Percentiles rank a stretch among this genome's conserved stretches.
Evolutionary conservation across 2,329 filamentous ascomycete species (phyloP).

Genomic region (Pseudopyricularia javanii): DNA sequence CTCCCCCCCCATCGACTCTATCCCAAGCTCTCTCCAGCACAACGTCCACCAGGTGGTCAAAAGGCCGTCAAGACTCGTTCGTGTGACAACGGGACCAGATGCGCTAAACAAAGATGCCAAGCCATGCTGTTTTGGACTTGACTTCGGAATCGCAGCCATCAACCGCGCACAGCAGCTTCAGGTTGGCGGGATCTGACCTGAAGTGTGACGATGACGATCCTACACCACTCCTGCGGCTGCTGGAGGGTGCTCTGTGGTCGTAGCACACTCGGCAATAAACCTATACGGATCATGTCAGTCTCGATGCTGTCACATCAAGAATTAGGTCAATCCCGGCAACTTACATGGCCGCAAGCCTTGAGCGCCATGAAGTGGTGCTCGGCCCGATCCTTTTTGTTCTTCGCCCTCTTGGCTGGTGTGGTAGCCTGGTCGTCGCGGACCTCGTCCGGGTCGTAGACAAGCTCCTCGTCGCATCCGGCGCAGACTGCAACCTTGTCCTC

Average conservation of each 20-base stretch:
- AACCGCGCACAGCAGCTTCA: slow-evolving; percentile 37
- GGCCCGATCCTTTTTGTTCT: slow-evolving; percentile 36
- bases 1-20: neutral
- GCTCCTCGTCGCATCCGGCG: slow-evolving; percentile 73
- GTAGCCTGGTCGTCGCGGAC: slow-evolving; percentile 5
- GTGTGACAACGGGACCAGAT: neutral
- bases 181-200: slow-evolving; percentile 2
- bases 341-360: slow-evolving; percentile 84
- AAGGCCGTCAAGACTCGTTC: neutral
- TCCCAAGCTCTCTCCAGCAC: neutral
- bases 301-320: too few relatives aligned
- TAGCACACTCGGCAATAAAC: slow-evolving; percentile 53
- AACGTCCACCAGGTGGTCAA: neutral
- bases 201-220: neutral
- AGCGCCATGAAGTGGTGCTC: slow-evolving; percentile 90
- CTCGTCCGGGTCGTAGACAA: slow-evolving; percentile 55
- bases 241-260: slow-evolving; percentile 36
- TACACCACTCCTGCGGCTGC: slow-evolving; percentile 13
- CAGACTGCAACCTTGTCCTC: slow-evolving; percentile 69
- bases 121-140: slow-evolving; percentile 41
- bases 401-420: slow-evolving; percentile 22
- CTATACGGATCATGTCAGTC: slow-evolving; percentile 18
- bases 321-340: slow-evolving; percentile 10
- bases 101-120: slow-evolving; percentile 42
- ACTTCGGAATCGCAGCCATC: slow-evolving; percentile 44